Base-by-base conservation (phyloP, 768 basidiomycete genomes). In the Sarcomyxa edulis region DNA sequence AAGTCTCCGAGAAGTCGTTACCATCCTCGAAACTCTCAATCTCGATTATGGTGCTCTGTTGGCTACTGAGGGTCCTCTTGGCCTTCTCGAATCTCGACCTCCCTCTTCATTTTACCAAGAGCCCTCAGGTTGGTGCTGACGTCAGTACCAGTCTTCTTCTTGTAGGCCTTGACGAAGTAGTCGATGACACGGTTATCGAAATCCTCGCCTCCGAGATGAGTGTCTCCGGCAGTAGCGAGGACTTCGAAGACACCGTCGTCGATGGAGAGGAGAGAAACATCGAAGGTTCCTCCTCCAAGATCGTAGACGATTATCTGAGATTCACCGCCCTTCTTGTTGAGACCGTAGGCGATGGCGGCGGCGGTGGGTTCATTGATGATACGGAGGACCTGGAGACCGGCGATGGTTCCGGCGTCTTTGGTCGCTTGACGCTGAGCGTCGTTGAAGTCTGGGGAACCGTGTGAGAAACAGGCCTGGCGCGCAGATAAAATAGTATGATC, bases 261-360 rank as follows among this genome's bases (percentile, higher is more conserved):
- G 62, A 94, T 92, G 40, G 86, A 87, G 22, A 97, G 78, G 46
- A 97, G 87, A 35, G 93, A 97, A 20, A 98, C 93, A 77, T 97
- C 94, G 68, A 97, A 98, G 35, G 94, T 98, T 66, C 94, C 94
- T 65, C 94, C 94, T 61, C 94, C 94, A 44, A 97, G 85, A 70
- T 98, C 94, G 66, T 96, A 97, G 57, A 97, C 92, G 51, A 96
- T 90, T 60, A 98, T 93, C 56, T 93, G 90, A 36, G 87, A 84
- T 68, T 96, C 69, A 19, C 62, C 64, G 31, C 64, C 69, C 52
- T 75, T 72, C 58, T 76, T 74, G 66, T 78, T 71, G 38, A 83
- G 72, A 51, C 79, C 78, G 62, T 83, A 83, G 35, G 81, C 78
- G 53, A 83, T 72, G 38, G 78, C 80, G 35, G 81, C 81, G 39